Evolutionary conservation across 169 alveolate species (phyloP), one percentile per base, ranked within the genome.

Genomic region (Miamiensis avidus): DNA sequence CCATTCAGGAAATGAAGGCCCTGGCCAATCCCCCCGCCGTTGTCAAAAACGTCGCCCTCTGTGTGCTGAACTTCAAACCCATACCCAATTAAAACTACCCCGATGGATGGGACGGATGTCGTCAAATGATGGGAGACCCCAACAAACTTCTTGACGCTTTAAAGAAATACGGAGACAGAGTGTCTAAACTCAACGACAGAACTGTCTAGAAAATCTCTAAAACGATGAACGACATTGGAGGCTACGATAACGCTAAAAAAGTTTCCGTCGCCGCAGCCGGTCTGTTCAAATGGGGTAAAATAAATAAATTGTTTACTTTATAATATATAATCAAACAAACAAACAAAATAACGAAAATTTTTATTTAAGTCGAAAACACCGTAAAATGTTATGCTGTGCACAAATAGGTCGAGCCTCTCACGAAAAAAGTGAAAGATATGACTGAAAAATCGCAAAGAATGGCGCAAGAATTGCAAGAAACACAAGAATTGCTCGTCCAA

Each of bases 211-310:
- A 95, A 91, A 96, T 97, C 81, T 94, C 84, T 91, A 91, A 93
- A 84, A 94, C 94, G 76, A 86, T 88, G 74, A 94, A 88, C 74
- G 94, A 90, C 69, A 91, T 96, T 84, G 95, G 94, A 90, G 97
- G 95, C 74, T 96, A 97, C 34, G 97, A 92, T 83, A 90, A 86
- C 82, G 96, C 97, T 91, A 91, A 79, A 79, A 84, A 88, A 34
- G 89, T 94, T 31, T 96, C 98, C n/a, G 91, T 93, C 82, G 98
- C 99, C 29, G 98, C 99, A 29, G 95, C 95, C 84, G 98, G 98
- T 84, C 95, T 98, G 81, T 90, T 95, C 88, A 89, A 93, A 65
- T 97, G 99, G 98, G 96, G 96, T 76, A n/a, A n/a, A n/a, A n/a
- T n/a, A n/a, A n/a, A n/a, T n/a, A n/a, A n/a, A n/a, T n/a, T n/a